These are phyloP conservation scores for Otatea glauca DNA, from an alignment of 176 grass and related monocot species.

Conservation along the genomic window DNA sequence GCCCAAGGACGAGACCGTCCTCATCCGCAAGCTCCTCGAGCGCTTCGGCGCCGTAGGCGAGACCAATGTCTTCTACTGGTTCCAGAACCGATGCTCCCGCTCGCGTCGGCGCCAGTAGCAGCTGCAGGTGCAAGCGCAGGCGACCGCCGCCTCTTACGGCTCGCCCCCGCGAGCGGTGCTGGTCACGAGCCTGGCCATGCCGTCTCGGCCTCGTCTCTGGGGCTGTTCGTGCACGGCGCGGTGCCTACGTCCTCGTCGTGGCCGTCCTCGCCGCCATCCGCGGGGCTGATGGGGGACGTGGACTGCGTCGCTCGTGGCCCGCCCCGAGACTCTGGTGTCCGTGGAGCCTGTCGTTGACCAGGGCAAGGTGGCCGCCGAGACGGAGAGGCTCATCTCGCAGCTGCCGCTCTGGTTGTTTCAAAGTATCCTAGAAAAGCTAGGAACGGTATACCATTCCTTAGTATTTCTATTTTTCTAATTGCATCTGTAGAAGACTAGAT, in stretches of 20 bases:
- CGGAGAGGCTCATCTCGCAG: no score
- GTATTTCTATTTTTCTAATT: no score
- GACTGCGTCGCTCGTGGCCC: constrained; percentile 12
- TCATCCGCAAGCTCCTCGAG: constrained; percentile 92
- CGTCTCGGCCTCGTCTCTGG: constrained; percentile 12
- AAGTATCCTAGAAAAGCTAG: no score
- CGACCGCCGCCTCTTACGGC: neutral
- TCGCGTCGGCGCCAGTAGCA: constrained; percentile 90
- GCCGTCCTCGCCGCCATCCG: constrained; percentile 53
- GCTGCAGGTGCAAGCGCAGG: constrained; percentile 59
- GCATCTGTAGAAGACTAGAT: no score
- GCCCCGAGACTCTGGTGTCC: no score
- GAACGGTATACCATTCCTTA: no score
- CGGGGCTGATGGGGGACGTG: constrained; percentile 38
- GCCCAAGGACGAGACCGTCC: constrained; percentile 91
- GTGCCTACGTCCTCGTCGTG: constrained; percentile 38
- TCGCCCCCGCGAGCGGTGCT: constrained; percentile 1
- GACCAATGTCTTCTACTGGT: constrained; percentile 99
- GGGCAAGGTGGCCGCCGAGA: no score
- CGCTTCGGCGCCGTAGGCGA: constrained; percentile 90
- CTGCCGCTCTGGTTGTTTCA: no score
- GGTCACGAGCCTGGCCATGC: constrained; percentile 23
- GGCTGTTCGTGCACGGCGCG: constrained; percentile 42
- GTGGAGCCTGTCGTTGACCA: no score
- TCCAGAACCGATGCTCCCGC: constrained; percentile 89